Evolutionary conservation across 2,329 filamentous ascomycete species (phyloP).

Genomic region (Falciphora oryzae): DNA sequence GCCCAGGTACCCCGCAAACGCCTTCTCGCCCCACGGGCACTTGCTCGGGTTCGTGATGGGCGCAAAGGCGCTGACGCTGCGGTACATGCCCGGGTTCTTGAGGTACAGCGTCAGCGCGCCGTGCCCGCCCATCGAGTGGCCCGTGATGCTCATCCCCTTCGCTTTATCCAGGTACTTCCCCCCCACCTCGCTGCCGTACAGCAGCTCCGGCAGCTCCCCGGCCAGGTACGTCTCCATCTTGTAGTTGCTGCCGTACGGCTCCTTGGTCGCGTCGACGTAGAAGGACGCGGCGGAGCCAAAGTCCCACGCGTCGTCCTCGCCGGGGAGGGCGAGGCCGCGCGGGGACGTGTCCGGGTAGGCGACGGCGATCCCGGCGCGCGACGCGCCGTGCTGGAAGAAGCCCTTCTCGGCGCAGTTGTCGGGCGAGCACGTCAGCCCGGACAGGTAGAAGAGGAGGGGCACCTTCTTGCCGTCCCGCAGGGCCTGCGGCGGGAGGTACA

Average conservation of each 20-base stretch:
- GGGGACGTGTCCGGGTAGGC: slow-evolving; percentile 95
- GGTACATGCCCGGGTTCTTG: slow-evolving; percentile 85
- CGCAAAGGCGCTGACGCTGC: slow-evolving; percentile 82
- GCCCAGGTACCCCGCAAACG: slow-evolving; percentile 86
- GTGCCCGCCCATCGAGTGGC: slow-evolving; percentile 97
- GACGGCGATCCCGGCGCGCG: slow-evolving; percentile 78
- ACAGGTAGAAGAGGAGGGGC: slow-evolving; percentile 87
- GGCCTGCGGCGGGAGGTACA: slow-evolving; percentile 79
- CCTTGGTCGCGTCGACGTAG: slow-evolving; percentile 79
- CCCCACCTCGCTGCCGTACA: slow-evolving; percentile 63
- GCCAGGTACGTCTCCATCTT: slow-evolving; percentile 93
- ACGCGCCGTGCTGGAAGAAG: slow-evolving; percentile 83
- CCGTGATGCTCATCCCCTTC: slow-evolving; percentile 71
- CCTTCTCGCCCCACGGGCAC: slow-evolving; percentile 94
- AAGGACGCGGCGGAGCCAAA: slow-evolving; percentile 91
- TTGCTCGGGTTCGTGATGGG: slow-evolving; percentile 81
- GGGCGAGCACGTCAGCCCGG: slow-evolving; percentile 89
- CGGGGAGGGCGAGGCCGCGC: slow-evolving; percentile 71
- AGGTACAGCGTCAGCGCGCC: slow-evolving; percentile 89
- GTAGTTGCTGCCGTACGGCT: slow-evolving; percentile 73
- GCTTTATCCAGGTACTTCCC: slow-evolving; percentile 50
- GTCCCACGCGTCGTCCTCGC: slow-evolving; percentile 84
- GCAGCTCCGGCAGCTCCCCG: slow-evolving; percentile 72
- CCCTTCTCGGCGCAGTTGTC: slow-evolving; percentile 80
- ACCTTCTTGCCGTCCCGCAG: slow-evolving; percentile 48